Evolutionary conservation across 2,329 filamentous ascomycete species (phyloP).

Genomic region (Paraconiothyrium brasiliense): DNA sequence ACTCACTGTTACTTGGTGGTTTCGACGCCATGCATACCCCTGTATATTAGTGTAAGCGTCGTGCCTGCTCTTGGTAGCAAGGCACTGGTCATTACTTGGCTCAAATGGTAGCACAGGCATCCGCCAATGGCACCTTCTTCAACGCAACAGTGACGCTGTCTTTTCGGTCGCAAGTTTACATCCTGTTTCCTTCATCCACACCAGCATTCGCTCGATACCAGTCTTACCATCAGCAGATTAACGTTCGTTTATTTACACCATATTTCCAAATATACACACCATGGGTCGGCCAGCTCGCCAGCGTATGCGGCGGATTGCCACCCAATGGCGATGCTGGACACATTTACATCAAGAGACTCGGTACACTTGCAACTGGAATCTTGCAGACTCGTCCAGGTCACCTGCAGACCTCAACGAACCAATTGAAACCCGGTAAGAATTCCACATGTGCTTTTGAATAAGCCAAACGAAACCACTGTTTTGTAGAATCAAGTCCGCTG

Average conservation of each 20-base stretch:
- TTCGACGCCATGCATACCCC: background rate
- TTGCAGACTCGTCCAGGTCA: background rate
- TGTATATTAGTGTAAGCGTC: background rate
- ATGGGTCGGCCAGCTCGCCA: background rate
- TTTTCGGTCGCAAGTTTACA: background rate
- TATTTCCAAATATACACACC: background rate
- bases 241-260: constrained; percentile 4
- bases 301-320: background rate
- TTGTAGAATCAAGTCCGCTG: background rate
- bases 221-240: background rate
- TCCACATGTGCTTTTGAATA: background rate
- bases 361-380: too few species aligned
- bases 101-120: background rate
- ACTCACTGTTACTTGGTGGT: background rate
- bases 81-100: too few species aligned
- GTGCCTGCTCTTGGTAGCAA: background rate
- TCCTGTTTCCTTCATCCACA: background rate
- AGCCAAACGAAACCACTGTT: background rate
- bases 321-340: background rate
- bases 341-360: background rate
- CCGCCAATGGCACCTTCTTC: background rate
- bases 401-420: background rate
- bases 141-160: background rate
- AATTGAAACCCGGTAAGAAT: background rate
- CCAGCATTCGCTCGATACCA: background rate